These are phyloP conservation scores for Chaetothyriales sp. DNA, from an alignment of 2,329 filamentous ascomycete genomes.

Conservation along the genomic window DNA sequence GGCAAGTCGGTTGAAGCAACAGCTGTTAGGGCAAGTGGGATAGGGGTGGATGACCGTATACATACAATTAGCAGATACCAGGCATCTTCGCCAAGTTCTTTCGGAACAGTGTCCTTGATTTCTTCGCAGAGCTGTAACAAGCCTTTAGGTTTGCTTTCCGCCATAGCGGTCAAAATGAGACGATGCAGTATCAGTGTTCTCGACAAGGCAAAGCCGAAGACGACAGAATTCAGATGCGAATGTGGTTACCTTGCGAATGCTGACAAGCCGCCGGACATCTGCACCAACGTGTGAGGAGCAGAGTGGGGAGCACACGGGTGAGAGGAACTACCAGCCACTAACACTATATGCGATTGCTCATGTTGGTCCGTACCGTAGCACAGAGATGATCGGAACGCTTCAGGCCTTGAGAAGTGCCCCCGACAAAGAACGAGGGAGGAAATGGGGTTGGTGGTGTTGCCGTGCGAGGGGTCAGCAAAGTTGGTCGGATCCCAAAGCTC, in stretches of 20 bases:
- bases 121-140: conserved; percentile 14
- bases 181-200: not conserved
- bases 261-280: not conserved
- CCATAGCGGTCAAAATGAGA: not conserved
- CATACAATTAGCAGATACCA: conserved; percentile 33
- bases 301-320: not conserved
- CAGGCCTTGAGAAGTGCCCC: too few species aligned
- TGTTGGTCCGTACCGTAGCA: too few species aligned
- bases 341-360: not conserved
- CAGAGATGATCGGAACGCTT: too few species aligned
- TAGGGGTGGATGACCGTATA: conserved; percentile 18
- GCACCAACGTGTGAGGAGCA: not conserved
- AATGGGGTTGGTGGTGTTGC: too few species aligned
- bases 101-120: conserved; percentile 17
- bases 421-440: too few species aligned
- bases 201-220: not conserved
- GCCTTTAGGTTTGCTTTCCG: not conserved
- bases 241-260: not conserved
- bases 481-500: too few species aligned
- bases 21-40: not conserved
- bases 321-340: too few species aligned
- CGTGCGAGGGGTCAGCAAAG: too few species aligned
- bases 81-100: conserved; percentile 49
- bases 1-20: too few species aligned
- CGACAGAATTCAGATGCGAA: too few species aligned